Evolutionary conservation across 345 rosid genomes (phyloP).

Genomic region (Gossypium turneri): DNA sequence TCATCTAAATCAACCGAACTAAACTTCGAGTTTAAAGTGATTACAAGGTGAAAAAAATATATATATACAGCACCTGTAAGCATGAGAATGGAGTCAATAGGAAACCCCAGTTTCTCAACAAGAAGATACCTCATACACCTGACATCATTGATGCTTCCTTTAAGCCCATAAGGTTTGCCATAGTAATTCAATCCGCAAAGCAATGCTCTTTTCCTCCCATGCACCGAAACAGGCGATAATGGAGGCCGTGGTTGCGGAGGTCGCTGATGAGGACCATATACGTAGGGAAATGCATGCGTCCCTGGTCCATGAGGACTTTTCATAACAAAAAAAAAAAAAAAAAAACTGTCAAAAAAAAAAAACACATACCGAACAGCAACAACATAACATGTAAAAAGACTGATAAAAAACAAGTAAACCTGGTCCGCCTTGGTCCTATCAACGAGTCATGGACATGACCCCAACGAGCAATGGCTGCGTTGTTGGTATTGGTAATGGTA

Average conservation of each 20-base stretch:
- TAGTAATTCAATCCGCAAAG: slow-evolving; percentile 49
- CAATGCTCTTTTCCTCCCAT: slow-evolving; percentile 50
- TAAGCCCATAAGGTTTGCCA: slow-evolving; percentile 36
- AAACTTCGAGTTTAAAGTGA: too few species aligned
- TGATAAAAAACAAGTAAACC: background rate
- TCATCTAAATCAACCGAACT: too few species aligned
- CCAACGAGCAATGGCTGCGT: background rate
- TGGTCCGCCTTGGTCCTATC: background rate
- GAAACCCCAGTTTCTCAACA: slow-evolving; percentile 44
- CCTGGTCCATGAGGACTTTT: slow-evolving; percentile 16
- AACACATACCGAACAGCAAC: background rate
- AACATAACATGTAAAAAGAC: background rate
- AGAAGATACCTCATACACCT: slow-evolving; percentile 50
- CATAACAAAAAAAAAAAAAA: background rate
- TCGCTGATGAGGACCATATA: slow-evolving; percentile 17
- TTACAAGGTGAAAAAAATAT: background rate
- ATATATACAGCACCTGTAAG: slow-evolving; percentile 14
- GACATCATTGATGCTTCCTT: slow-evolving; percentile 54
- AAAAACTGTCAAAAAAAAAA: background rate
- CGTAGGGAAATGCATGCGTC: background rate
- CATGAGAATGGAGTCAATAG: slow-evolving; percentile 33
- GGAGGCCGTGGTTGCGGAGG: slow-evolving; percentile 18
- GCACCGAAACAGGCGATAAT: slow-evolving; percentile 16
- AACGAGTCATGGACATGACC: background rate
- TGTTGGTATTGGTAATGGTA: slow-evolving; percentile 3